phyloP scores from a whole-genome alignment of 140 eudicot species.

The Bidens hawaiensis region DNA sequence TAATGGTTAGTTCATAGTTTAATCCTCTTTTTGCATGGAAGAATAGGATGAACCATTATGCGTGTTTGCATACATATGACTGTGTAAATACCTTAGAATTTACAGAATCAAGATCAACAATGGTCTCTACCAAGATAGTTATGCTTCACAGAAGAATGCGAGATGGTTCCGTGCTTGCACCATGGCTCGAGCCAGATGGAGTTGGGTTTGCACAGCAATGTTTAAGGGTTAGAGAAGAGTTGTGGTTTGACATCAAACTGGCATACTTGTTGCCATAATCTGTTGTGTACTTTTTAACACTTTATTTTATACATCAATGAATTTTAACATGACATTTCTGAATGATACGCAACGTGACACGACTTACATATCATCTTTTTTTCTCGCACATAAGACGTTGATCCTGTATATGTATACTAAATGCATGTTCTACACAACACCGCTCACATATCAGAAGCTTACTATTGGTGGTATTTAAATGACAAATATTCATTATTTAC shows the following conservation, averaged over 20 bases:
- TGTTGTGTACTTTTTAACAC: too few relatives aligned
- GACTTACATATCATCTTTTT: too few relatives aligned
- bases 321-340: too few relatives aligned
- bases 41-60: neutral
- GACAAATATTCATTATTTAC: too few relatives aligned
- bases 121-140: constrained; percentile 9
- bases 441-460: too few relatives aligned
- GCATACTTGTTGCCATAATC: neutral
- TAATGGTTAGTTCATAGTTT: constrained; percentile 28
- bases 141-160: neutral
- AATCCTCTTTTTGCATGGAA: neutral
- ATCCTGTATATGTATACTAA: too few relatives aligned
- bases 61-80: neutral
- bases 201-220: constrained; percentile 1
- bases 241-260: neutral
- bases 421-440: too few relatives aligned
- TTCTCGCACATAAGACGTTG: too few relatives aligned
- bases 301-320: too few relatives aligned
- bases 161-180: constrained; percentile 10
- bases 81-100: constrained; percentile 7
- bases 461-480: too few relatives aligned
- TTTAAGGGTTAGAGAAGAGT: neutral
- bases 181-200: constrained; percentile 5
- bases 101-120: neutral
- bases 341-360: too few relatives aligned